A percentile compares a stretch with the other conserved stretches of the same genome.
These are phyloP conservation scores for Artemisia tridentata DNA, from an alignment of 129 eudicot genomes.

Conservation along the genomic window DNA sequence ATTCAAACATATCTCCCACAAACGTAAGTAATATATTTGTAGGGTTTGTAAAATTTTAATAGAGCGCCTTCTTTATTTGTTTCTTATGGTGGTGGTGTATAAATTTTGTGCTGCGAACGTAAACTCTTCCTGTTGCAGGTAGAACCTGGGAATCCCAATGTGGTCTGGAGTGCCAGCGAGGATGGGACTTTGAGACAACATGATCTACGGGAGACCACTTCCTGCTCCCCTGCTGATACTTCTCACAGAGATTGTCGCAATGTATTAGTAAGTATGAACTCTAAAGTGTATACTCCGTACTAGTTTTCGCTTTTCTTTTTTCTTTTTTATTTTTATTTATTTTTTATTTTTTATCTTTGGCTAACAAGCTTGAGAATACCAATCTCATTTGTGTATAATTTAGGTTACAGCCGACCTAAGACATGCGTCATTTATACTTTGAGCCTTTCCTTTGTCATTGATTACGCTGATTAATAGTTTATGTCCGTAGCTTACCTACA, in stretches of 20 bases:
- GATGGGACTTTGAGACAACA: conserved; percentile 98
- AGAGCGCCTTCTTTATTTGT: background rate
- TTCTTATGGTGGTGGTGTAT: background rate
- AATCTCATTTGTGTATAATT: background rate
- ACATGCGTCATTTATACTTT: background rate
- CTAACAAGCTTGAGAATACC: background rate
- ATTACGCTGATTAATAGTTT: background rate
- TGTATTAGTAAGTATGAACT: conserved; percentile 61
- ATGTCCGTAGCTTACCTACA: background rate
- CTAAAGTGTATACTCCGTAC: background rate
- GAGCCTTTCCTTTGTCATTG: background rate
- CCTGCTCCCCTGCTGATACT: conserved; percentile 86
- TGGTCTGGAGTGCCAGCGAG: conserved; percentile 99
- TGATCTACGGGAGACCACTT: conserved; percentile 85
- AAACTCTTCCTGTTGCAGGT: conserved; percentile 47
- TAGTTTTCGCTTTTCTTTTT: background rate
- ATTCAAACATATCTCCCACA: background rate
- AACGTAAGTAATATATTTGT: background rate
- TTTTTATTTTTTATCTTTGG: background rate
- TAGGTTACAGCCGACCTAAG: background rate
- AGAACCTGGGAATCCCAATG: conserved; percentile 89
- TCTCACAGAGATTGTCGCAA: conserved; percentile 83
- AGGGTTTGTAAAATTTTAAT: background rate
- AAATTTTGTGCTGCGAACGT: background rate
- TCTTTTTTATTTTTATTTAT: too few relatives aligned